Conservation (phyloP, 202 grass and related monocot genomes). For the Dendrocalamus latiflorus region DNA sequence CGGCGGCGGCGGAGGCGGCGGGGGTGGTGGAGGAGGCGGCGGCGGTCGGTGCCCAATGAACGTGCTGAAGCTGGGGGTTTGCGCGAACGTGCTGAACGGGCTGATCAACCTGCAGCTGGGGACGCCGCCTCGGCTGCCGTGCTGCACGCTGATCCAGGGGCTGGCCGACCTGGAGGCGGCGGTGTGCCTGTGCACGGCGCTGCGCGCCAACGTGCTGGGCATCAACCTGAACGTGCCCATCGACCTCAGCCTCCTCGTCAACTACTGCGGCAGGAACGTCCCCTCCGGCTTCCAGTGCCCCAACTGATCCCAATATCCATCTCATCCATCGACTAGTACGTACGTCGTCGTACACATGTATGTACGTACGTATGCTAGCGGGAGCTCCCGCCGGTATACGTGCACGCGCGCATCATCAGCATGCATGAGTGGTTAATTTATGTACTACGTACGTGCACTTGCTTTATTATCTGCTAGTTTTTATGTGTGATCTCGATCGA, state of each 20-base stretch:
- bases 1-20: fast-evolving
- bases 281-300: slow-evolving; percentile 63
- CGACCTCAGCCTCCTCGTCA: slow-evolving; percentile 71
- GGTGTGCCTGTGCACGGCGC: slow-evolving; percentile 54
- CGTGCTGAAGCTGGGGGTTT: slow-evolving; percentile 59
- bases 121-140: slow-evolving; percentile 33
- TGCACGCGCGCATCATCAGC: too few relatives aligned
- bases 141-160: slow-evolving; percentile 51
- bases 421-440: too few relatives aligned
- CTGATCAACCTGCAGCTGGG: slow-evolving; percentile 62
- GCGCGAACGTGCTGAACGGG: slow-evolving; percentile 68
- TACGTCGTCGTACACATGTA: too few relatives aligned
- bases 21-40: fast-evolving
- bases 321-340: not conserved
- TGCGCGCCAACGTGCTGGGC: slow-evolving; percentile 54
- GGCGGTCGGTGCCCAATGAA: slow-evolving; percentile 48
- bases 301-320: not conserved
- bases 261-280: slow-evolving; percentile 60
- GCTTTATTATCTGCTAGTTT: too few relatives aligned
- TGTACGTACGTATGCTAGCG: too few relatives aligned
- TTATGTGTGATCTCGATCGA: too few relatives aligned
- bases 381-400: too few relatives aligned
- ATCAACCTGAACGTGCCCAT: slow-evolving; percentile 70
- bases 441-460: too few relatives aligned
- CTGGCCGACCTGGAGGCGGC: slow-evolving; percentile 51